Percentiles rank a stretch among this genome's conserved stretches.
These are phyloP conservation scores for Wallacemonas sp. DNA, from an alignment of 208 protist species.

Conservation along the genomic window DNA sequence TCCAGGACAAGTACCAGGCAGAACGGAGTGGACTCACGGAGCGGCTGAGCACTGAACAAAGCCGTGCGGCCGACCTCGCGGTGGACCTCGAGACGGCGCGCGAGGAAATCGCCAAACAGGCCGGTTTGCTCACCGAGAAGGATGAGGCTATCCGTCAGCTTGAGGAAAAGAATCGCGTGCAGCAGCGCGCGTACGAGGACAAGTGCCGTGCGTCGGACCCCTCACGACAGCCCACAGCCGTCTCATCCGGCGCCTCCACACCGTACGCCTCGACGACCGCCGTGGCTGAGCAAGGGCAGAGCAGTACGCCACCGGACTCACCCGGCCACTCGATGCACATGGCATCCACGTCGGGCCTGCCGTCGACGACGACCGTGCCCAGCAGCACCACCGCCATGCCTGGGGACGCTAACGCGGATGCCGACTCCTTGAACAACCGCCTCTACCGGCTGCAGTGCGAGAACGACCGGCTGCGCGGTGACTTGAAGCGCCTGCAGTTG, in stretches of 20 bases:
- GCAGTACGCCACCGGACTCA: not conserved
- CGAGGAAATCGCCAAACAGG: conserved; percentile 26
- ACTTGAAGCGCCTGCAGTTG: conserved; percentile 42
- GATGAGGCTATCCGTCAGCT: conserved; percentile 28
- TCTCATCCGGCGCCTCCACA: not conserved
- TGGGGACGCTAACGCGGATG: not conserved
- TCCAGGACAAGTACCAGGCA: conserved; percentile 59
- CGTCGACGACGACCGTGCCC: not conserved
- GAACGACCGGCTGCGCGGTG: conserved; percentile 33
- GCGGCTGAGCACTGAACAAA: conserved; percentile 46
- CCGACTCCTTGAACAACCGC: not conserved
- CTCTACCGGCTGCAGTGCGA: conserved; percentile 43
- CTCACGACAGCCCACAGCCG: not conserved
- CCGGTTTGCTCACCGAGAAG: conserved; percentile 19
- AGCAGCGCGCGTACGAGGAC: conserved; percentile 69
- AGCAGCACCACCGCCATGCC: not conserved
- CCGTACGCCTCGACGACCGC: not conserved
- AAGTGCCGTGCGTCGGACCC: conserved; percentile 33
- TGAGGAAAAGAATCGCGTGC: conserved; percentile 44
- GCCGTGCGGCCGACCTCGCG: conserved; percentile 32
- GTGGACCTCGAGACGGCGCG: conserved; percentile 13
- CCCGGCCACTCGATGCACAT: not conserved
- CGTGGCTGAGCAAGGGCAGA: too few species aligned
- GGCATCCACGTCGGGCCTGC: not conserved
- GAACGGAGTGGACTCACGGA: conserved; percentile 47